Base-by-base conservation (phyloP, 1,284 basidiomycete species). In the Cryptococcus jaspeensis region DNA sequence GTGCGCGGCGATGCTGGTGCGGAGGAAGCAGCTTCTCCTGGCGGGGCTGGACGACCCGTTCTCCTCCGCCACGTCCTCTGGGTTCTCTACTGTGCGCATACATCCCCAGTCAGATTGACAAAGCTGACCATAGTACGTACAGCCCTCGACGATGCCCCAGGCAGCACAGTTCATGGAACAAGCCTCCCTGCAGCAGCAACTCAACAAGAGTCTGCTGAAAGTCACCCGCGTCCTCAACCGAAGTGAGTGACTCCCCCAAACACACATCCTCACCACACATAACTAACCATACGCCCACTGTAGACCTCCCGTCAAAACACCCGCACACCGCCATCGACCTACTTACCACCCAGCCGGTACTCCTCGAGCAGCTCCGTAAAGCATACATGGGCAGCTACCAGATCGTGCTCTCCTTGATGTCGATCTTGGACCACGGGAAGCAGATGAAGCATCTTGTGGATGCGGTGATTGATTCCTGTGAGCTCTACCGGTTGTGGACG, bases 331-430 rank as follows among this genome's bases (percentile, higher is more conserved):
- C 90, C 0, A 88, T 95, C 35, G 86, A 90, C 62, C 82, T 96
- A 12, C 82, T 97, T 0, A 86, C 92, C 69, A 80, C 84, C 1
- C 86, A 92, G 49, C 88, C 92, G 0, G 78, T 84, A 1, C 79
- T 96, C 1, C 81, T 96, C 38, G 92, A 96, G 56, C 89, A 86
- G 64, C 80, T 98, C 5, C 84, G 91, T 53, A 91, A 87, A 66
- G 91, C 91, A 0, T 84, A 91, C 64, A 84, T 87, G 81, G 94
- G 94, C 44, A 92, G 89, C 65, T 98, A 95, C 71, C 86, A 92
- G 50, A 81, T 94, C 44, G 87, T 98, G 25, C 83, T 96, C 25
- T 92, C 90, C 69, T 82, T 98, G 25, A 81, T 97, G 2, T 92
- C 93, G 11, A 92, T 87, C 63, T 78, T 97, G 41, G 93, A 96